phyloP scores from a whole-genome alignment of 495 filamentous ascomycete species.

The Daldinia grandis region DNA sequence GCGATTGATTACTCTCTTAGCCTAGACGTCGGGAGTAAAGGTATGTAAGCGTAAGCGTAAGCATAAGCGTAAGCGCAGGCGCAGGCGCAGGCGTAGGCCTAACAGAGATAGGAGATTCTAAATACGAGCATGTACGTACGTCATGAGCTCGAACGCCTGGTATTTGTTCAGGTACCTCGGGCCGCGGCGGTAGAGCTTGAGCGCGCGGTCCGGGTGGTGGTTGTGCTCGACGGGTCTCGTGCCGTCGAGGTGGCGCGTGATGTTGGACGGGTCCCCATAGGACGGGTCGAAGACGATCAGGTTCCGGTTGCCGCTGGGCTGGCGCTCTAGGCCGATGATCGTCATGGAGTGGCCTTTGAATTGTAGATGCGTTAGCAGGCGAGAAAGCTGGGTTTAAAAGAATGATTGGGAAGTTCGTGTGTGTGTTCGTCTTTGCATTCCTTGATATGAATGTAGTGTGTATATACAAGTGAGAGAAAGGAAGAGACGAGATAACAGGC shows the following conservation, averaged over 20 bases:
- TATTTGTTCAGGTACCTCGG: constrained; percentile 72
- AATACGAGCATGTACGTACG: constrained; percentile 52
- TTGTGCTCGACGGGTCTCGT: constrained; percentile 11
- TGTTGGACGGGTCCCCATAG: constrained; percentile 72
- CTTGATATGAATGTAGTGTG: not conserved
- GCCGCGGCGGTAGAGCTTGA: constrained; percentile 77
- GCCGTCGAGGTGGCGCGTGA: constrained; percentile 64
- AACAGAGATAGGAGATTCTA: not conserved
- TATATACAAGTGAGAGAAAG: constrained; percentile 3
- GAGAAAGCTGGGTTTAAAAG: not conserved
- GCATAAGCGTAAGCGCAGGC: no score
- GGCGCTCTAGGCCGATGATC: constrained; percentile 84
- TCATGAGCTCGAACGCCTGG: constrained; percentile 78
- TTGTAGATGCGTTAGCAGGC: constrained; percentile 6
- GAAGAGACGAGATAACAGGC: constrained; percentile 8
- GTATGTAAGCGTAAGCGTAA: not conserved
- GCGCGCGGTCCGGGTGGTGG: constrained; percentile 61
- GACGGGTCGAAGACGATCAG: constrained; percentile 91
- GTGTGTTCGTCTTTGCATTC: not conserved
- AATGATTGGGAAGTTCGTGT: not conserved
- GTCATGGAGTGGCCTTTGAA: constrained; percentile 84
- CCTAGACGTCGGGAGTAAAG: not conserved
- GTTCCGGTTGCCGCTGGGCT: constrained; percentile 69
- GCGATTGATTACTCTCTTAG: not conserved
- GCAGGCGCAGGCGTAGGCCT: not conserved